Base-by-base conservation (phyloP, 2,329 filamentous ascomycete species). In the Colletotrichum acutatum region DNA sequence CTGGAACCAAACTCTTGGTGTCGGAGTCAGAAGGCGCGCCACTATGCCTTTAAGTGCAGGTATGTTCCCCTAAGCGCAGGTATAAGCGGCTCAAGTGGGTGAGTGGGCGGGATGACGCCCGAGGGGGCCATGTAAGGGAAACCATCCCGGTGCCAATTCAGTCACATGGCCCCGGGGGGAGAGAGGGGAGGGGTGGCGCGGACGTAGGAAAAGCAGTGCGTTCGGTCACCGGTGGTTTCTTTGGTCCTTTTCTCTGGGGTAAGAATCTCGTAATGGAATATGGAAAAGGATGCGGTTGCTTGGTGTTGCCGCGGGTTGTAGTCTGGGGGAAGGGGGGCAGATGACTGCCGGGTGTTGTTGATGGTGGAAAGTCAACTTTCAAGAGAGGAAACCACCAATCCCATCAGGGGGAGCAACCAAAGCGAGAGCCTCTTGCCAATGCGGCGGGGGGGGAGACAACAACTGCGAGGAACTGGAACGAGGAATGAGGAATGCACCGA, bases 161-260 rank as follows among this genome's bases (percentile, higher is more conserved):
- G 76, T 77, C 76, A 77, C 76, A 77, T 77, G 63, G 67, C 56
- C 65, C 58, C 46, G 52, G 60, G 53, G 26, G 34, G 42, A 42
- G 37, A 42, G 37, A 46, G 53, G 56, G 34, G 42, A 65, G 64
- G 61, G 61, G 64, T 69, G 62, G 60, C 64, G 66, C 66, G 70
- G 76, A 76, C 76, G 76, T 77, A 71, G 76, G 65, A 77, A 77
- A 76, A 76, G 74, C 76, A 76, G 72, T 60, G 53, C 69, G 22
- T 26, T 63, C 28, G 28, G 37, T 42, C 37, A 42, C 37, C 37
- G 37, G 60, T 34, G 54, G 54, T 56, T 56, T 72, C 61, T 63
- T 60, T 34, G 26, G 9, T 12, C 60, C 52, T 63, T 60, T 34
- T 49, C 24, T 12, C 67, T 69, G 42, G 53, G 9, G 67, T 65